A percentile compares a stretch with the other conserved stretches of the same genome.
phyloP scores from a whole-genome alignment of 2,329 filamentous ascomycete genomes.

The Neoarthrinium moseri region DNA sequence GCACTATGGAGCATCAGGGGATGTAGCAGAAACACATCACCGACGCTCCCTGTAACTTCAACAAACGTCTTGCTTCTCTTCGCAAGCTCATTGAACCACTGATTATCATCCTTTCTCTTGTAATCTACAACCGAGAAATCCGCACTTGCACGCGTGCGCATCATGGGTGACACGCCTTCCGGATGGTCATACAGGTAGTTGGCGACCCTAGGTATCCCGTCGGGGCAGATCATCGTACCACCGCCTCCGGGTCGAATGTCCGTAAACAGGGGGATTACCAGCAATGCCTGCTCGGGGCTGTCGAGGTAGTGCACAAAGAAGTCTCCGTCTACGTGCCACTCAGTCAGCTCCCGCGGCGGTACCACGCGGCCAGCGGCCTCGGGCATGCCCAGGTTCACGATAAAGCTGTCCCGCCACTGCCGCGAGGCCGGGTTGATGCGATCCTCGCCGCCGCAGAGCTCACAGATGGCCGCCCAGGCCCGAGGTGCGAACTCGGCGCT shows the following conservation, averaged over 20 bases:
- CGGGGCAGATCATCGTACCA: slow-evolving; percentile 63
- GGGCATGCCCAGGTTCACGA: slow-evolving; percentile 65
- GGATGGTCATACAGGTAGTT: slow-evolving; percentile 59
- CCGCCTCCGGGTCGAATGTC: slow-evolving; percentile 61
- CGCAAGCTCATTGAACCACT: slow-evolving; percentile 43
- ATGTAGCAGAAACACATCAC: slow-evolving; percentile 60
- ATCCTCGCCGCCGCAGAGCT: slow-evolving; percentile 63
- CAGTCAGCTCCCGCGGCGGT: slow-evolving; percentile 49
- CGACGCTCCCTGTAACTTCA: slow-evolving; percentile 51
- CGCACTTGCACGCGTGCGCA: slow-evolving; percentile 54
- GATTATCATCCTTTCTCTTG: slow-evolving; percentile 38
- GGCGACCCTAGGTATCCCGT: slow-evolving; percentile 56
- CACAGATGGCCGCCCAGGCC: slow-evolving; percentile 65
- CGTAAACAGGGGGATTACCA: slow-evolving; percentile 67
- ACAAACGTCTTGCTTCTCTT: slow-evolving; percentile 42
- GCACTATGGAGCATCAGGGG: slow-evolving; percentile 59
- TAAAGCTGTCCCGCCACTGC: slow-evolving; percentile 64
- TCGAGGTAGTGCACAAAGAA: slow-evolving; percentile 73
- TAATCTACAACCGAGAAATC: slow-evolving; percentile 33
- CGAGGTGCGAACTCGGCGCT: slow-evolving; percentile 58
- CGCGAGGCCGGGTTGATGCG: slow-evolving; percentile 45
- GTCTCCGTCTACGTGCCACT: slow-evolving; percentile 71
- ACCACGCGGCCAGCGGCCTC: slow-evolving; percentile 42
- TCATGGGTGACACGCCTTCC: slow-evolving; percentile 62
- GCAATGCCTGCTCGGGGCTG: slow-evolving; percentile 64